Percentiles rank a stretch among this genome's conserved stretches.
phyloP scores from a whole-genome alignment of 1,284 basidiomycete species.

The Thelephora terrestris region DNA sequence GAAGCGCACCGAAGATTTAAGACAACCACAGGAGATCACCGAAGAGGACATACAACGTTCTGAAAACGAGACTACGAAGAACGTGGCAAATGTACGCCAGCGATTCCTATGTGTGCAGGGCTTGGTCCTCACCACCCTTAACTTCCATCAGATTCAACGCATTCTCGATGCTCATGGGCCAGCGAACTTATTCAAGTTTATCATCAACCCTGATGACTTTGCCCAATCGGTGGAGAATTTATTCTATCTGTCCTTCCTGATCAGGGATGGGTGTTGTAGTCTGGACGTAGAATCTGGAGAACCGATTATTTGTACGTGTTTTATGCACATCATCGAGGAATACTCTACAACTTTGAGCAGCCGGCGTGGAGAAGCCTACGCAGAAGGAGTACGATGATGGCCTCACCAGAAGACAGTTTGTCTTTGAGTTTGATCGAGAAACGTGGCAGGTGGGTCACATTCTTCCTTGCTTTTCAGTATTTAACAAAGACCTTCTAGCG shows the following conservation, averaged over 20 bases:
- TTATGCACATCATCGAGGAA: neutral
- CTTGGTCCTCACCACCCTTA: neutral
- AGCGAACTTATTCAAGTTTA: constrained; percentile 75
- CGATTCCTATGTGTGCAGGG: neutral
- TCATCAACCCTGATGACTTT: constrained; percentile 82
- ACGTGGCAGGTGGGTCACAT: constrained; percentile 60
- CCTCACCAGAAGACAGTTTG: constrained; percentile 68
- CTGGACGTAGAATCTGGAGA: constrained; percentile 61
- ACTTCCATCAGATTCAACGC: neutral
- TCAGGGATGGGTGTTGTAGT: constrained; percentile 74
- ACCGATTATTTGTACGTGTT: constrained; percentile 58
- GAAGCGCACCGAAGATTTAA: constrained; percentile 58
- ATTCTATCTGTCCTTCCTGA: constrained; percentile 87
- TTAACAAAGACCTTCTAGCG: constrained; percentile 31
- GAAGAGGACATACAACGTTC: constrained; percentile 71
- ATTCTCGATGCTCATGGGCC: constrained; percentile 38
- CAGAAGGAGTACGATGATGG: constrained; percentile 55
- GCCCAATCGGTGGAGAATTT: constrained; percentile 90
- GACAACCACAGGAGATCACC: constrained; percentile 61
- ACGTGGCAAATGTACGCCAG: constrained; percentile 48
- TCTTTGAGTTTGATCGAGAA: constrained; percentile 78
- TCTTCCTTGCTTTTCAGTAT: neutral
- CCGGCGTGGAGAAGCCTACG: constrained; percentile 50
- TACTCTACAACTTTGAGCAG: constrained; percentile 24
- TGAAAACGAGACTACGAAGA: constrained; percentile 76